Evolutionary conservation across 2,329 filamentous ascomycete species (phyloP).

Genomic region (Zymoseptoria ardabiliae): DNA sequence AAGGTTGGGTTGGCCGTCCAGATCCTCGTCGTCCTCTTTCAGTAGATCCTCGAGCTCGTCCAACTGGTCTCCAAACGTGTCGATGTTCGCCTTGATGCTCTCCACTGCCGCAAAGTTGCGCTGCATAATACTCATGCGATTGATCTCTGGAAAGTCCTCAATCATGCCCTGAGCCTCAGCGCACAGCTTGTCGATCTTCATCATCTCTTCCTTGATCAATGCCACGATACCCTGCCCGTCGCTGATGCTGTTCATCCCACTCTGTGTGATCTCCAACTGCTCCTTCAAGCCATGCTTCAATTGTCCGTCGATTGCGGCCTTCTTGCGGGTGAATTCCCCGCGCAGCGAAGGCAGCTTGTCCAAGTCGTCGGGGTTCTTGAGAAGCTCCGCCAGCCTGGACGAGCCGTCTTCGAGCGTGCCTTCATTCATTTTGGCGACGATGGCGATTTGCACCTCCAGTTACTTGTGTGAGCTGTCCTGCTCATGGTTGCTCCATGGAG

Average conservation of each 20-base stretch:
- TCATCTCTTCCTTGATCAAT: conserved; percentile 95
- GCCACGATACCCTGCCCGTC: conserved; percentile 89
- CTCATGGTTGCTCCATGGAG: neutral
- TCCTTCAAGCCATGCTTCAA: conserved; percentile 81
- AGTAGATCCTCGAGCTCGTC: conserved; percentile 70
- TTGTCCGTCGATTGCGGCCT: conserved; percentile 81
- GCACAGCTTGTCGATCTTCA: conserved; percentile 95
- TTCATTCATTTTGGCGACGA: conserved; percentile 23
- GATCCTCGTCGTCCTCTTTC: conserved; percentile 72
- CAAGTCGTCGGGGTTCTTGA: conserved; percentile 91
- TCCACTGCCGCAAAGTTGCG: conserved; percentile 92
- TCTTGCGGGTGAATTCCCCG: conserved; percentile 89
- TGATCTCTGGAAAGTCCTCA: conserved; percentile 88
- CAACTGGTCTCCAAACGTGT: conserved; percentile 75
- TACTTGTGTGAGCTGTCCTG: neutral
- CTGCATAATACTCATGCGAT: conserved; percentile 86
- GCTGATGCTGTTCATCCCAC: conserved; percentile 79
- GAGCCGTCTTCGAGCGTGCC: conserved; percentile 25
- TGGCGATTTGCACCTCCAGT: neutral
- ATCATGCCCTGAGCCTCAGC: conserved; percentile 97
- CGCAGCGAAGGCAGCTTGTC: conserved; percentile 90
- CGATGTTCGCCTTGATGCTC: conserved; percentile 84
- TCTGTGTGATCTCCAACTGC: conserved; percentile 89
- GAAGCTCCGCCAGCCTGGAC: conserved; percentile 76
- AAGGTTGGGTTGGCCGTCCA: conserved; percentile 86